Evolutionary conservation across 495 filamentous ascomycete species (phyloP), one percentile per base, ranked within the genome.

Genomic region (Penicillium cinerascens): DNA sequence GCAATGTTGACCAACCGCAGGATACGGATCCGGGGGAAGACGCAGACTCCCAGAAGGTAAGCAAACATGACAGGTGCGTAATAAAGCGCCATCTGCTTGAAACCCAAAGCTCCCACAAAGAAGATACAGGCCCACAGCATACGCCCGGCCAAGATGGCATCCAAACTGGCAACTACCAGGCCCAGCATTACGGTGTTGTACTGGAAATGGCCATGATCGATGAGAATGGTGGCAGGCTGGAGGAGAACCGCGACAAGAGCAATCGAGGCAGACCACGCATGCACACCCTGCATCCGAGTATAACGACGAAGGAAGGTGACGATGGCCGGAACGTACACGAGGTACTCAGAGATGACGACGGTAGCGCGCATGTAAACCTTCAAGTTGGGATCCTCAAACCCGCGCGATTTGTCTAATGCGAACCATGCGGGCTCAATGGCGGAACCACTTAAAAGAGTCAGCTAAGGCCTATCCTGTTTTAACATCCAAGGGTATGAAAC

Each of bases 111-210:
- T 2, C 83, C 80, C n/a, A 98, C 92, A 64, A 98, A 98, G 72
- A 96, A 97, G 46, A 93, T 81, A 52, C 87, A 88, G 6, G 86
- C 81, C 91, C 92, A 97, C 51, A 95, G 79, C 61, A 86, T 84
- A 39, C 90, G 82, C 4, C 87, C 88, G 2, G 91, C 89, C 37
- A 95, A 67, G 61, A 96, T 88, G 67, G 88, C 91, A 35, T 91
- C 91, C 75, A 95, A 82, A 60, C 86, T 89, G 0, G 91, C 91
- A 27, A 92, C 70, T 7, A 91, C 78, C 26, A 97, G 81, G 0
- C 95, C 93, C 5, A 97, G 83, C 93, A 98, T 98, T 44, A 97
- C 91, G 0, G 91, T 93, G 67, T 98, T 98, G 66, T 95, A 98
- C 71, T 98, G 93, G 68, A 98, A 98, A 70, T 98, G 93, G n/a